Conservation (phyloP, 2,329 filamentous ascomycete genomes). For the Botrytis sinoallii region DNA sequence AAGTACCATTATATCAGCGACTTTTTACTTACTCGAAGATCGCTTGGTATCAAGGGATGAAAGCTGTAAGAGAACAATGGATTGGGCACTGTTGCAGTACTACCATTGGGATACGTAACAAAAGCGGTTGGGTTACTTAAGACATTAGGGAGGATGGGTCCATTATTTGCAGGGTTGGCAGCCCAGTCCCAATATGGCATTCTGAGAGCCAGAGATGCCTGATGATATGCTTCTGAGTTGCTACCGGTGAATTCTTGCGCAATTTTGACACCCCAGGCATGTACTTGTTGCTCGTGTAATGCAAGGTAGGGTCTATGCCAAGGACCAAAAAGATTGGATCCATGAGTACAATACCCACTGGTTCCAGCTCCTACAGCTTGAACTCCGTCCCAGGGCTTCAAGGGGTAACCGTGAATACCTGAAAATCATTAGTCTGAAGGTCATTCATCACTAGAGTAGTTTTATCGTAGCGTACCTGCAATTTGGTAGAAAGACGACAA, state of each 20-base stretch:
- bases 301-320: slow-evolving; percentile 82
- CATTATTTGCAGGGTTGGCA: slow-evolving; percentile 42
- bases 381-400: slow-evolving; percentile 37
- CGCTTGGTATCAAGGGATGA: slow-evolving; percentile 42
- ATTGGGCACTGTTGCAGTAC: slow-evolving; percentile 60
- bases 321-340: slow-evolving; percentile 68
- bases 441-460: not conserved
- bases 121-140: slow-evolving; percentile 10
- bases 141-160: slow-evolving; percentile 40
- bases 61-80: slow-evolving; percentile 60
- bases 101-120: slow-evolving; percentile 38
- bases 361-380: slow-evolving; percentile 48
- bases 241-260: slow-evolving; percentile 50
- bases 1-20: not conserved
- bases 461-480: slow-evolving; percentile 50
- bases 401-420: slow-evolving; percentile 19
- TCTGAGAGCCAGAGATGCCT: slow-evolving; percentile 41
- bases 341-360: slow-evolving; percentile 77
- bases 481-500: slow-evolving; percentile 74
- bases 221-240: slow-evolving; percentile 45
- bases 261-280: slow-evolving; percentile 41
- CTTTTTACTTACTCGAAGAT: slow-evolving; percentile 1
- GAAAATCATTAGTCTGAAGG: not conserved
- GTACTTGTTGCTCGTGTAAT: slow-evolving; percentile 52
- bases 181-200: slow-evolving; percentile 50